These are phyloP conservation scores for Phialophora chinensis DNA, from an alignment of 2,329 filamentous ascomycete species.

Conservation along the genomic window DNA sequence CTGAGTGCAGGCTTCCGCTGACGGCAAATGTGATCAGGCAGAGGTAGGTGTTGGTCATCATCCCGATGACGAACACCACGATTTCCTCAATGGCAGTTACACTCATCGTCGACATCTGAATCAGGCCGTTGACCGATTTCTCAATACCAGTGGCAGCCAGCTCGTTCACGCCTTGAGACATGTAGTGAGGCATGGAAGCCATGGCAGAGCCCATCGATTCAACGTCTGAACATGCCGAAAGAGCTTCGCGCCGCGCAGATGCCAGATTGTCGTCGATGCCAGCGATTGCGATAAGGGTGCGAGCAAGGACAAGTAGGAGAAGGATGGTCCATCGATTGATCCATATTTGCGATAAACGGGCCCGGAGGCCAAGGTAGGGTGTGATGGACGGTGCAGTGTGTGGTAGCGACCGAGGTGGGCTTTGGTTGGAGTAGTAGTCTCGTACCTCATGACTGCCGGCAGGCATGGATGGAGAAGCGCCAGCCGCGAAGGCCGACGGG, in stretches of 20 bases:
- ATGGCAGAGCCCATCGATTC: slow-evolving; percentile 92
- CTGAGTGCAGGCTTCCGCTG: slow-evolving; percentile 76
- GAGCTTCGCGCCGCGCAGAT: slow-evolving; percentile 78
- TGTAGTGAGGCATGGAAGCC: slow-evolving; percentile 98
- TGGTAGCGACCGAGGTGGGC: slow-evolving; percentile 60
- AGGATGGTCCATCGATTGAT: slow-evolving; percentile 97
- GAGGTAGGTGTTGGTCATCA: slow-evolving; percentile 86
- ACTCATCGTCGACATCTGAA: slow-evolving; percentile 76
- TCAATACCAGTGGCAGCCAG: slow-evolving; percentile 81
- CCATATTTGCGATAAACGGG: slow-evolving; percentile 93
- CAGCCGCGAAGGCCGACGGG: slow-evolving; percentile 55
- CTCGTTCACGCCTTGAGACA: slow-evolving; percentile 85
- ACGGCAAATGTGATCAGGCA: slow-evolving; percentile 87
- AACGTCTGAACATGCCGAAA: slow-evolving; percentile 87
- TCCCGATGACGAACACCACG: slow-evolving; percentile 88
- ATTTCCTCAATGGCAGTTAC: slow-evolving; percentile 85
- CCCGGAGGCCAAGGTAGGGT: slow-evolving; percentile 87
- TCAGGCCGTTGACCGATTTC: slow-evolving; percentile 77
- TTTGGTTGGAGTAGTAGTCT: slow-evolving; percentile 64
- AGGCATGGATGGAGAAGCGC: slow-evolving; percentile 65
- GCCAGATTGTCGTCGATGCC: slow-evolving; percentile 75
- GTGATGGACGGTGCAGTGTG: slow-evolving; percentile 75
- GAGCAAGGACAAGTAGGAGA: slow-evolving; percentile 80
- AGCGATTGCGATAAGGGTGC: slow-evolving; percentile 76
- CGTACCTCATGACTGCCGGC: slow-evolving; percentile 64